Percentiles rank a stretch among this genome's conserved stretches.
These are phyloP conservation scores for Gyrodon lividus DNA, from an alignment of 768 basidiomycete species.

Conservation along the genomic window DNA sequence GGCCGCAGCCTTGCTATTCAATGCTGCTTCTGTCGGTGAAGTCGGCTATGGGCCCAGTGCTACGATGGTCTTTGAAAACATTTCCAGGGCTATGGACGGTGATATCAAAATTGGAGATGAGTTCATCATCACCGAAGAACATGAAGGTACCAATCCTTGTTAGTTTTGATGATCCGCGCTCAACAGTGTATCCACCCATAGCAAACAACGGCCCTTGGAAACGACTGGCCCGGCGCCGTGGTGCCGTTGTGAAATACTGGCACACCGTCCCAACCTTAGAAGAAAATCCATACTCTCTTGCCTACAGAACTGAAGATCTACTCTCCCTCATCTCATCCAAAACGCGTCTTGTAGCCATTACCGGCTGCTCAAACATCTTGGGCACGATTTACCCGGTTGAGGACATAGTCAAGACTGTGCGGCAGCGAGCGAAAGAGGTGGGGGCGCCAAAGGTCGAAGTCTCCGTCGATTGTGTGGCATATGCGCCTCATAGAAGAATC, in stretches of 20 bases:
- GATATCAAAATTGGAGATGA: constrained; percentile 63
- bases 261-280: constrained; percentile 43
- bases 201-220: constrained; percentile 81
- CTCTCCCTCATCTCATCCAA: constrained; percentile 59
- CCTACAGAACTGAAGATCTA: constrained; percentile 52
- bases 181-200: constrained; percentile 22
- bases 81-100: constrained; percentile 58
- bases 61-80: constrained; percentile 67
- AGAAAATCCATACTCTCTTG: constrained; percentile 67
- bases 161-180: background rate
- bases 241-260: constrained; percentile 62
- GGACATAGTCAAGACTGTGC: constrained; percentile 49
- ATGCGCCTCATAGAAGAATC: constrained; percentile 69
- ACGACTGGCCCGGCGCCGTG: constrained; percentile 58
- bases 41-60: constrained; percentile 67
- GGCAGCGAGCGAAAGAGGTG: constrained; percentile 48
- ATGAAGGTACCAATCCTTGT: constrained; percentile 56
- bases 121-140: constrained; percentile 76
- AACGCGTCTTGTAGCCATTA: constrained; percentile 73
- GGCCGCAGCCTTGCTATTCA: constrained; percentile 59
- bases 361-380: constrained; percentile 74
- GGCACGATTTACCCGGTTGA: constrained; percentile 65
- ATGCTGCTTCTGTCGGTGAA: constrained; percentile 60
- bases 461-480: constrained; percentile 75
- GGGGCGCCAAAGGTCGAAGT: constrained; percentile 64